Evolutionary conservation across 495 filamentous ascomycete species (phyloP), one percentile per base, ranked within the genome.

Genomic region (Penicillium paradoxum): DNA sequence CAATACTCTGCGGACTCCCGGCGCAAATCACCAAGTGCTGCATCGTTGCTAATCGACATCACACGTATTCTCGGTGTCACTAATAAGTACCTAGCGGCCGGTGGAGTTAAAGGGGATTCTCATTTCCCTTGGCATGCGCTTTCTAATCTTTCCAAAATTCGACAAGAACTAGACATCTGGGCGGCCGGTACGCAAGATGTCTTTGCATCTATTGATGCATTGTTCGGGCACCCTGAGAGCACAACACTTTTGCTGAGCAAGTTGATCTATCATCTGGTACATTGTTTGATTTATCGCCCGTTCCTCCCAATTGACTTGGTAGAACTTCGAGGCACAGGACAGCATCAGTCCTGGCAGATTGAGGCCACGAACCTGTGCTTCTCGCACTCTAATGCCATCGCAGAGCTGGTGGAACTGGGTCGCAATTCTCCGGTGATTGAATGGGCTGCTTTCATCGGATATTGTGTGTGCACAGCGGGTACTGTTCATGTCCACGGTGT

Each of bases 261-360:
- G 67, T 76, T 91, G 33, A 81, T 91, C 36, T 92, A 91, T 58
- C 89, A 95, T 60, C 74, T 91, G 19, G 83, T 91, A 33, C 88
- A 91, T 63, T 91, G 88, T 57, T 74, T 95, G 18, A 83, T 95
- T 15, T 95, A 91, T 63, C 81, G 89, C 11, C 88, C 88, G 0
- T 95, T 92, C 62, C 74, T 95, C 13, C 89, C 89, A 2, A 86
- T 95, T 36, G 87, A 91, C 69, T 75, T 92, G 8, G 79, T 84
- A 18, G 88, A 92, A 57, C 75, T 92, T 7, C 79, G 86, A 32
- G 87, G 86, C 17, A 84, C 82, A 0, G 86, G 88, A 0, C 89
- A 92, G 60, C 88, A 95, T 56, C 88, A 91, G 63, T 90, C 87
- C 30, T 95, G 89, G 89, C 89, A 92, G 66, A 91, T 91, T 45